Conservation (phyloP, 2,329 filamentous ascomycete genomes). For the Shiraia sp. region DNA sequence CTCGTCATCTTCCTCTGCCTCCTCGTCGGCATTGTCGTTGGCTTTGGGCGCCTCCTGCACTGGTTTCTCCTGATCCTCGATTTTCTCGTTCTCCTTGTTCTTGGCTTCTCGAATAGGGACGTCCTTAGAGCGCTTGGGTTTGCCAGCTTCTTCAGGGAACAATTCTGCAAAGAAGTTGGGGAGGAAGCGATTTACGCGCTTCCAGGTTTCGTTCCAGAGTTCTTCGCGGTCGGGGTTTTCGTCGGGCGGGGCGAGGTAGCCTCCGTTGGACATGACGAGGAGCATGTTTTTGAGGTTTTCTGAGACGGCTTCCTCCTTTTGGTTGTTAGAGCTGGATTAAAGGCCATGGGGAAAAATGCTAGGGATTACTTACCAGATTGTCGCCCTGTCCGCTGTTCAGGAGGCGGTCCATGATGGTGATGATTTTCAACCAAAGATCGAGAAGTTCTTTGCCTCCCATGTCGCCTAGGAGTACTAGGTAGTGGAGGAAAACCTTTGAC, state of each 20-base stretch:
- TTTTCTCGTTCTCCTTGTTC: slow-evolving; percentile 15
- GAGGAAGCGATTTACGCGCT: slow-evolving; percentile 62
- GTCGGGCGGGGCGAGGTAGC: slow-evolving; percentile 74
- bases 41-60: slow-evolving; percentile 6
- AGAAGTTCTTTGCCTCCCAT: slow-evolving; percentile 88
- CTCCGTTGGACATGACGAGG: slow-evolving; percentile 90
- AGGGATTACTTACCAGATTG: slow-evolving; percentile 68
- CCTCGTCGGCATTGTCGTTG: slow-evolving; percentile 1
- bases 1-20: slow-evolving; percentile 4
- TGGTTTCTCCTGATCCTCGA: slow-evolving; percentile 13
- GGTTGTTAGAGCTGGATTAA: slow-evolving; percentile 4
- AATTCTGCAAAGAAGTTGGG: slow-evolving; percentile 63
- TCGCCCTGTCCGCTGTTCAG: slow-evolving; percentile 96
- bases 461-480: slow-evolving; percentile 79
- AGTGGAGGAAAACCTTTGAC: slow-evolving; percentile 95
- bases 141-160: slow-evolving; percentile 55
- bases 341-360: slow-evolving; percentile 1
- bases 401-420: slow-evolving; percentile 92
- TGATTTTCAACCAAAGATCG: slow-evolving; percentile 87
- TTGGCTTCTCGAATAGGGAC: slow-evolving; percentile 17
- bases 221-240: slow-evolving; percentile 55
- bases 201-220: slow-evolving; percentile 65
- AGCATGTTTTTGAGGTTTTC: slow-evolving; percentile 96
- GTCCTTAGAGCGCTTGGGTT: slow-evolving; percentile 29
- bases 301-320: slow-evolving; percentile 87